phyloP scores from a whole-genome alignment of 2,329 filamentous ascomycete genomes.

The Fusarium luffae region DNA sequence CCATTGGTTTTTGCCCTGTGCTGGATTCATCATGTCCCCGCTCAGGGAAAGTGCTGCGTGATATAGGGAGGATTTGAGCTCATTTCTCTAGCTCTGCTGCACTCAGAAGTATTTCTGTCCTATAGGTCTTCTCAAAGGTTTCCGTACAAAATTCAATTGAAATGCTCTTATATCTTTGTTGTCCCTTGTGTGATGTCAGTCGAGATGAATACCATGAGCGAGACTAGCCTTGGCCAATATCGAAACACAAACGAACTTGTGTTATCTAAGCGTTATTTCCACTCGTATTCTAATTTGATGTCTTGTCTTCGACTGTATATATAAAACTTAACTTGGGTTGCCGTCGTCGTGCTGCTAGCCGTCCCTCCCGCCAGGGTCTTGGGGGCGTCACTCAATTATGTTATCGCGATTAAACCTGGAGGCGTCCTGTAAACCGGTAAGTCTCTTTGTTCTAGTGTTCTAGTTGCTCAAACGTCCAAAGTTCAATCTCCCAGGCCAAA shows the following conservation, averaged over 20 bases:
- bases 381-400: background rate
- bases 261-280: background rate
- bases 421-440: fast-evolving
- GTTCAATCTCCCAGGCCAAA: background rate
- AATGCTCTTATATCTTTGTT: constrained; percentile 37
- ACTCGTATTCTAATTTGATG: background rate
- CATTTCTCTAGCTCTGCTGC: constrained; percentile 42
- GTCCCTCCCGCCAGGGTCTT: background rate
- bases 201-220: background rate
- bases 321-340: background rate
- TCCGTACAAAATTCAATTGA: constrained; percentile 48
- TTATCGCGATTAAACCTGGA: fast-evolving
- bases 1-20: constrained; percentile 45
- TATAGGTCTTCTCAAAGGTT: constrained; percentile 48
- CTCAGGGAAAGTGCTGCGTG: constrained; percentile 30
- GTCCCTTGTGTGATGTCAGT: background rate
- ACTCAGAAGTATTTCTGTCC: constrained; percentile 44
- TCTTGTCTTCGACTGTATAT: background rate
- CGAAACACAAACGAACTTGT: background rate
- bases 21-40: constrained; percentile 31
- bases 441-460: background rate
- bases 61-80: constrained; percentile 39
- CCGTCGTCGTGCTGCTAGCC: background rate
- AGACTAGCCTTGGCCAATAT: no score
- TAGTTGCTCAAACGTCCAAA: background rate